Conservation (phyloP, 345 rosid genomes). For the Bruguiera parviflora region DNA sequence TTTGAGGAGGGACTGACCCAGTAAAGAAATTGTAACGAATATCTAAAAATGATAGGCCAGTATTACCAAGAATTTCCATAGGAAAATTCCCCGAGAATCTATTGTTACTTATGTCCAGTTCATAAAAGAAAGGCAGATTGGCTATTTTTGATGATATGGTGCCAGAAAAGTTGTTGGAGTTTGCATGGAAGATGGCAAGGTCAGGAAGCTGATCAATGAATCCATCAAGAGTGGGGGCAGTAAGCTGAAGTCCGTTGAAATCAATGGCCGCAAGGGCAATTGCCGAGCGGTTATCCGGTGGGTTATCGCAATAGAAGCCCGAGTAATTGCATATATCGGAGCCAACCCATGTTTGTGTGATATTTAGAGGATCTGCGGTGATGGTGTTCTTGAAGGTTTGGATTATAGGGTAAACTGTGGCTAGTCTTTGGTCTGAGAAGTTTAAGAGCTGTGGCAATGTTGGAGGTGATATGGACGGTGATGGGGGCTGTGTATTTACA, state of each 20-base stretch:
- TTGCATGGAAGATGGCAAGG: constrained; percentile 53
- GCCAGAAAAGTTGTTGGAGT: constrained; percentile 46
- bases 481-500: background rate
- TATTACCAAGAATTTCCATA: constrained; percentile 17
- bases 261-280: constrained; percentile 37
- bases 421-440: constrained; percentile 33
- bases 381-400: constrained; percentile 33
- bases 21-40: constrained; percentile 41
- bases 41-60: constrained; percentile 32
- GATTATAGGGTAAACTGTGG: constrained; percentile 20
- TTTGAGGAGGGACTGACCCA: constrained; percentile 36
- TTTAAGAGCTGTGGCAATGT: background rate
- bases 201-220: constrained; percentile 45
- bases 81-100: constrained; percentile 34
- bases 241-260: constrained; percentile 34
- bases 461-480: background rate
- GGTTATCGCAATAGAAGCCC: constrained; percentile 40
- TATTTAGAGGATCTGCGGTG: constrained; percentile 31
- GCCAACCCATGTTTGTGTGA: constrained; percentile 41
- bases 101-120: constrained; percentile 47
- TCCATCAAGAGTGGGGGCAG: constrained; percentile 36
- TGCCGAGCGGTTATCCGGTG: constrained; percentile 39
- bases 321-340: constrained; percentile 35
- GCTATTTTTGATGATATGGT: constrained; percentile 26
- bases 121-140: constrained; percentile 28